Conservation (phyloP, 148 eudicot genomes). For the Vaccinium corymbosum region DNA sequence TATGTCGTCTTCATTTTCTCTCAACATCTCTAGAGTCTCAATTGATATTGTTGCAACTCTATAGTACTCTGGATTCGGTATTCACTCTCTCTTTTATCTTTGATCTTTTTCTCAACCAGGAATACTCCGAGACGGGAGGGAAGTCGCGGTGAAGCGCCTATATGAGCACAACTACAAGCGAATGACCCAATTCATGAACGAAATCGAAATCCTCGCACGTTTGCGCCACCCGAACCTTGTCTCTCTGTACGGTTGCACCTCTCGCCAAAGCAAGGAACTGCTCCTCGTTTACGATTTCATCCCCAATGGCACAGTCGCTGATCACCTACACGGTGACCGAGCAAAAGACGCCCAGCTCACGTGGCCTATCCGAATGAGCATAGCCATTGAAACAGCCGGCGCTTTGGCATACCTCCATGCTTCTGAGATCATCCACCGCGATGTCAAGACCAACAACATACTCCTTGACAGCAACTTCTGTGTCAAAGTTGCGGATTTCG, state of each 20-base stretch:
- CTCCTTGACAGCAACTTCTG: conserved; percentile 41
- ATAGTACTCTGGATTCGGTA: not conserved
- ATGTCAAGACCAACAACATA: conserved; percentile 55
- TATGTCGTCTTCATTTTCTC: too few species aligned
- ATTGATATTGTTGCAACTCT: not conserved
- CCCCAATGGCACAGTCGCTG: conserved; percentile 55
- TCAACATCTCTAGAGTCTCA: too few species aligned
- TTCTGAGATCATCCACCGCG: conserved; percentile 46
- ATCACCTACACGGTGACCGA: conserved; percentile 49
- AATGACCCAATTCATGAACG: conserved; percentile 50
- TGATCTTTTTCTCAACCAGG: conserved; percentile 24
- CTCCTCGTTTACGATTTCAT: conserved; percentile 58
- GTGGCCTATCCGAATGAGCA: conserved; percentile 48
- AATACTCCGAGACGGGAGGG: conserved; percentile 47
- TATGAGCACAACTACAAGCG: conserved; percentile 43
- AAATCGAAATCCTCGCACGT: conserved; percentile 44
- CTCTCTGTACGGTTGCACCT: conserved; percentile 55
- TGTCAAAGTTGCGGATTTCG: conserved; percentile 72
- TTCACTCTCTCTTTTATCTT: not conserved
- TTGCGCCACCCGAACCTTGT: conserved; percentile 52
- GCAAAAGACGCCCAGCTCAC: conserved; percentile 21
- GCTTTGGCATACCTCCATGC: conserved; percentile 57
- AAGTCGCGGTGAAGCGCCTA: conserved; percentile 56
- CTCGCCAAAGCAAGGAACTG: conserved; percentile 44
- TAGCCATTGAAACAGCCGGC: conserved; percentile 52